Evolutionary conservation across 2,329 filamentous ascomycete genomes (phyloP).

Genomic region (Sporothrix pseudoabietina): DNA sequence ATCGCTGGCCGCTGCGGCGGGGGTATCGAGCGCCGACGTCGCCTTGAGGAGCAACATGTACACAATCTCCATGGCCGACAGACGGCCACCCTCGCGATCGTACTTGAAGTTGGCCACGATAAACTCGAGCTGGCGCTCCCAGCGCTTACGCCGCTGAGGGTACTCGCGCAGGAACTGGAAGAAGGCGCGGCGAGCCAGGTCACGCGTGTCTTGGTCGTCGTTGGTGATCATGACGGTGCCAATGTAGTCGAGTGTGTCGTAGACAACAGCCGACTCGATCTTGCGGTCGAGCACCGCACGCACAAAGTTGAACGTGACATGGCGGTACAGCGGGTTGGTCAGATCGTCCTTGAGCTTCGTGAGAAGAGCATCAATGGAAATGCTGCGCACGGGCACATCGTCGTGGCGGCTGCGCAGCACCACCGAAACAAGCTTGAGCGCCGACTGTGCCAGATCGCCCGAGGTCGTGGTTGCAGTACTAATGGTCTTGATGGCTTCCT

Average conservation of each 20-base stretch:
- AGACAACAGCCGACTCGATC: conserved; percentile 82
- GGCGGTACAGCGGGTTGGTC: conserved; percentile 88
- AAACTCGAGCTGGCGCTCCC: conserved; percentile 86
- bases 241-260: conserved; percentile 87
- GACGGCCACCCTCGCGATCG: conserved; percentile 79
- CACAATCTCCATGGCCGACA: conserved; percentile 91
- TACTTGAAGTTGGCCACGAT: conserved; percentile 90
- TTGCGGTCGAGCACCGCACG: conserved; percentile 83
- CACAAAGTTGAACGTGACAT: conserved; percentile 92
- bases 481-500: conserved; percentile 81
- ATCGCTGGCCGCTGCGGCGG: conserved; percentile 43
- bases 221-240: conserved; percentile 95
- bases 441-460: conserved; percentile 81
- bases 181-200: conserved; percentile 85
- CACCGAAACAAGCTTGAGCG: conserved; percentile 83
- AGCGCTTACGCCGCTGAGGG: conserved; percentile 85
- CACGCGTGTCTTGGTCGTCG: conserved; percentile 82
- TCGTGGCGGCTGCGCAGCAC: conserved; percentile 79
- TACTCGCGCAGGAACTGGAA: conserved; percentile 95
- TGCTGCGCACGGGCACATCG: conserved; percentile 75
- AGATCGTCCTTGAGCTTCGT: conserved; percentile 82
- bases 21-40: conserved; percentile 44
- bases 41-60: conserved; percentile 86
- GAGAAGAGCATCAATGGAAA: conserved; percentile 79
- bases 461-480: conserved; percentile 76